Conservation (phyloP, 2,329 filamentous ascomycete genomes). For the Diaporthe citriasiana region DNA sequence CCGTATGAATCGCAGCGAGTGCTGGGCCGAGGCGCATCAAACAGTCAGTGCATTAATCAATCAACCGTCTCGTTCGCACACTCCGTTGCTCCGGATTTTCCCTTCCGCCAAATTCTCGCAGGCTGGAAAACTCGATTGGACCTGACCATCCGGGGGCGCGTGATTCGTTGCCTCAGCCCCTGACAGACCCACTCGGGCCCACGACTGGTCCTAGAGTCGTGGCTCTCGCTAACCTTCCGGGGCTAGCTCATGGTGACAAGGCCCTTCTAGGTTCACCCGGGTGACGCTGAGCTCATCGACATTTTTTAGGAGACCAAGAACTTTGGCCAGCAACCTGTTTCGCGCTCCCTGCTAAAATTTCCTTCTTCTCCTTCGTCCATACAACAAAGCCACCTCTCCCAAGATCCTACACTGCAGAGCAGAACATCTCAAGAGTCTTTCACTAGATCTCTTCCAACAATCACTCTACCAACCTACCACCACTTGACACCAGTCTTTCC, state of each 20-base stretch:
- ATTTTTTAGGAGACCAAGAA: constrained; percentile 34
- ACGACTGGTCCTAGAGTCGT: constrained; percentile 9
- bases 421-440: constrained; percentile 9
- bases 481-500: constrained; percentile 44
- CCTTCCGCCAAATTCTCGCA: constrained; percentile 42
- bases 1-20: constrained; percentile 25
- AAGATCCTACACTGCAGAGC: not conserved
- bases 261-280: constrained; percentile 21
- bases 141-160: constrained; percentile 40
- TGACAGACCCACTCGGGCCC: constrained; percentile 22
- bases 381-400: constrained; percentile 11
- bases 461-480: constrained; percentile 28
- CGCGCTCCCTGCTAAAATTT: constrained; percentile 36
- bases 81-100: constrained; percentile 23
- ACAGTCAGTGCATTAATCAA: not conserved
- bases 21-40: constrained; percentile 25
- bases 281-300: constrained; percentile 41
- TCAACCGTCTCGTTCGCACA: not conserved
- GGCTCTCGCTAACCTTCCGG: constrained; percentile 28
- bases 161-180: constrained; percentile 41
- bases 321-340: constrained; percentile 33
- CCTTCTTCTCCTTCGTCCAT: constrained; percentile 12
- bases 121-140: constrained; percentile 23
- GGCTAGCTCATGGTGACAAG: constrained; percentile 26
- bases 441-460: constrained; percentile 31